A percentile compares a stretch with the other conserved stretches of the same genome.
Conservation (phyloP, 1,284 basidiomycete genomes). For the Ustilago hordei region DNA sequence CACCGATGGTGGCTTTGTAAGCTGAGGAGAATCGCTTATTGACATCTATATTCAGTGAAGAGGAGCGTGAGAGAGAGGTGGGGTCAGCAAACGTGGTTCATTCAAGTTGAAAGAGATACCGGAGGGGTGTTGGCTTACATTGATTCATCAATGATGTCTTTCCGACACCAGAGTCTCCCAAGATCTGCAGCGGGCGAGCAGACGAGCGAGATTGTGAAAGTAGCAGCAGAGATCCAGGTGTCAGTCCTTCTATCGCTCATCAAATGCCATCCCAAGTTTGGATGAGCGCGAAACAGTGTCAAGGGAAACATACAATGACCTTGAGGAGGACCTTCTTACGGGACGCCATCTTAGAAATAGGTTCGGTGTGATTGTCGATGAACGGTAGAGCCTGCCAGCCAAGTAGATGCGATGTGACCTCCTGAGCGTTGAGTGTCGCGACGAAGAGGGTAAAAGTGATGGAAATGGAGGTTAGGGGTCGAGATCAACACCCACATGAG, state of each 20-base stretch:
- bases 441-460: neutral
- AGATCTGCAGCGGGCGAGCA: slow-evolving; percentile 40
- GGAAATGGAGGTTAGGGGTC: neutral
- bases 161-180: slow-evolving; percentile 78
- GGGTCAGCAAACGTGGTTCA: neutral
- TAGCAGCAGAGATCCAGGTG: neutral
- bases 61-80: neutral
- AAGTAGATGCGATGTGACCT: neutral
- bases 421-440: neutral
- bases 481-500: slow-evolving; percentile 17
- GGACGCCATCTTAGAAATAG: slow-evolving; percentile 71
- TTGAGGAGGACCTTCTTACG: slow-evolving; percentile 87
- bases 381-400: slow-evolving; percentile 4
- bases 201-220: neutral
- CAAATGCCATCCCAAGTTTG: neutral
- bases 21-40: slow-evolving; percentile 99
- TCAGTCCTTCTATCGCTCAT: neutral
- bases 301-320: slow-evolving; percentile 68
- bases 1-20: slow-evolving; percentile 79
- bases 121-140: slow-evolving; percentile 70
- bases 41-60: slow-evolving; percentile 75
- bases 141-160: slow-evolving; percentile 99
- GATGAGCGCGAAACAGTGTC: neutral
- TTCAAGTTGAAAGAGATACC: neutral
- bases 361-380: neutral